Conservation (phyloP, 2,329 filamentous ascomycete species). For the Penicillium sp. region DNA sequence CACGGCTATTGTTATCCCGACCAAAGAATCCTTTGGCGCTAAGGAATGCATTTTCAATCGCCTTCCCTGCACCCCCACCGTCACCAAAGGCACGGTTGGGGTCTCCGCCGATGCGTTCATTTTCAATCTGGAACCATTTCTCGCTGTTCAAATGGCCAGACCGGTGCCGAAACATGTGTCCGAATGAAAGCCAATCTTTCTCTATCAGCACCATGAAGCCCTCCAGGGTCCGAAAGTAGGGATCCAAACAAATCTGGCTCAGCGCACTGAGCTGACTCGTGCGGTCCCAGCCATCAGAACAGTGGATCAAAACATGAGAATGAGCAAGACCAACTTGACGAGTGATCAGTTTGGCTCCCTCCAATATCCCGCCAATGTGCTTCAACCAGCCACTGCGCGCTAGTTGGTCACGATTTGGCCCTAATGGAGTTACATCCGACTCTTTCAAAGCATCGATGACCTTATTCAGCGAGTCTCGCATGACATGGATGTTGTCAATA, state of each 20-base stretch:
- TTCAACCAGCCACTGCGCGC: slow-evolving; percentile 86
- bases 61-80: slow-evolving; percentile 57
- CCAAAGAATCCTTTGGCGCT: slow-evolving; percentile 90
- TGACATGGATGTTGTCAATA: slow-evolving; percentile 98
- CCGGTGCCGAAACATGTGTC: slow-evolving; percentile 95
- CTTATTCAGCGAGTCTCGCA: slow-evolving; percentile 84
- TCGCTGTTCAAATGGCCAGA: slow-evolving; percentile 84
- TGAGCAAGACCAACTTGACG: slow-evolving; percentile 86
- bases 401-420: slow-evolving; percentile 77
- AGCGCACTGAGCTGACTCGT: slow-evolving; percentile 92
- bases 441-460: slow-evolving; percentile 90
- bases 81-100: slow-evolving; percentile 41
- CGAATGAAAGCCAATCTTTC: slow-evolving; percentile 97
- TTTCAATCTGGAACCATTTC: slow-evolving; percentile 89
- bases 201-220: slow-evolving; percentile 93
- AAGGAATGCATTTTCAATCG: slow-evolving; percentile 78
- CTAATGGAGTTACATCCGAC: slow-evolving; percentile 77
- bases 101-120: slow-evolving; percentile 66
- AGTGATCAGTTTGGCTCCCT: slow-evolving; percentile 80
- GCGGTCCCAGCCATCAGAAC: slow-evolving; percentile 97
- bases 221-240: slow-evolving; percentile 89
- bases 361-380: slow-evolving; percentile 79
- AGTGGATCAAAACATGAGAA: slow-evolving; percentile 94
- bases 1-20: slow-evolving; percentile 67
- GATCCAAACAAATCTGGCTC: slow-evolving; percentile 89